phyloP scores from a whole-genome alignment of 192 early-diverging fungal genomes.

The Dissophora ornata region DNA sequence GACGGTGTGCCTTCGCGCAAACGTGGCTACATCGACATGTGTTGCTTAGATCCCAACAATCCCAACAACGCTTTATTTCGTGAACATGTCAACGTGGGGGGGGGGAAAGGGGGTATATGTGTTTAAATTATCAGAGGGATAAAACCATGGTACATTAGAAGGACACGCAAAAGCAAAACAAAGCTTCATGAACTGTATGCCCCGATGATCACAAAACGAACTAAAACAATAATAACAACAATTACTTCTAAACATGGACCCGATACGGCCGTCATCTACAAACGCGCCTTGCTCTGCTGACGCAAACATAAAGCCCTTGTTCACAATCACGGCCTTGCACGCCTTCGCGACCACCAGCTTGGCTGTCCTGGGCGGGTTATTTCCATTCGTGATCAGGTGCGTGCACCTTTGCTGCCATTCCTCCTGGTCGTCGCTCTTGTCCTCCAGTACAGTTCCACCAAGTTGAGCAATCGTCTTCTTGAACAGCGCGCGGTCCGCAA shows the following conservation, averaged over 20 bases:
- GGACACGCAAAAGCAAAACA: no score
- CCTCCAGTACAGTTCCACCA: constrained; percentile 37
- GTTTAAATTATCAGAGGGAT: no score
- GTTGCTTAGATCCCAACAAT: no score
- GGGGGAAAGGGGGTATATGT: no score
- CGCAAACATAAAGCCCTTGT: constrained; percentile 28
- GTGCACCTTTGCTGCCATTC: constrained; percentile 36
- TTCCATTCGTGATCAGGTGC: constrained; percentile 42
- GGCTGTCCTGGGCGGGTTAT: constrained; percentile 38
- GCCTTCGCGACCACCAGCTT: constrained; percentile 34
- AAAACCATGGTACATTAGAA: no score
- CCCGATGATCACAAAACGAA: no score
- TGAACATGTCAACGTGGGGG: no score
- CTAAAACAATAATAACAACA: no score
- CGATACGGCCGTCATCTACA: constrained; percentile 36
- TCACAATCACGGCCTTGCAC: constrained; percentile 19
- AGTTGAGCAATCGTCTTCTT: constrained; percentile 20
- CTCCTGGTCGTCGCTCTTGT: constrained; percentile 12
- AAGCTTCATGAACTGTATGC: no score
- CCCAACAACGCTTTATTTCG: no score
- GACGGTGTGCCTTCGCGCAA: no score
- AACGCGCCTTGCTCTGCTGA: constrained; percentile 19
- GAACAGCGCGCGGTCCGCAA: constrained; percentile 12
- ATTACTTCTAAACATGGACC: constrained; percentile 11
- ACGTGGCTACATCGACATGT: no score